Conservation (phyloP, 179 eudicot species). For the Patellifolia procumbens region DNA sequence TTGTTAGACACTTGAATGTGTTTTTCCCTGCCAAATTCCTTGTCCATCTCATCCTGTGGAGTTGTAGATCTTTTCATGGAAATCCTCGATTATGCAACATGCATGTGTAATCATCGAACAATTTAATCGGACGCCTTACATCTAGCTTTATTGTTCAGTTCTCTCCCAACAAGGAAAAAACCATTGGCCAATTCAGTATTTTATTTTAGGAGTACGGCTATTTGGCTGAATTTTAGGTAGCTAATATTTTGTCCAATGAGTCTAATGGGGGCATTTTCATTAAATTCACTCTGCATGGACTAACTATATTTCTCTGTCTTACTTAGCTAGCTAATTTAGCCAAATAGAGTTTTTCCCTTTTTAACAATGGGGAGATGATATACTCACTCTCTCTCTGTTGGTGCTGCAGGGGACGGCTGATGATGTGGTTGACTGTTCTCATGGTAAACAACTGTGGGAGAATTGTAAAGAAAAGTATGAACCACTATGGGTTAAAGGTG, state of each 20-base stretch:
- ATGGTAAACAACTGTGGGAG: constrained; percentile 92
- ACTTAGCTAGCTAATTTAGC: too few species aligned
- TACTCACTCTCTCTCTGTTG: not conserved
- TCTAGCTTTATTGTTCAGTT: not conserved
- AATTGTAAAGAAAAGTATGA: constrained; percentile 85
- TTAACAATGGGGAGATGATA: not conserved
- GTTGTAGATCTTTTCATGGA: too few species aligned
- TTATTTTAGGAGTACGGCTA: too few species aligned
- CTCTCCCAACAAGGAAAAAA: not conserved
- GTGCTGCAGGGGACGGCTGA: constrained; percentile 79
- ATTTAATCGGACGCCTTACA: not conserved
- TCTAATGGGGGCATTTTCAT: too few species aligned
- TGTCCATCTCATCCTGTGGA: too few species aligned
- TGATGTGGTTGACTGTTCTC: constrained; percentile 88
- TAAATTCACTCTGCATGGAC: too few species aligned
- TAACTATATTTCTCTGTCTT: too few species aligned
- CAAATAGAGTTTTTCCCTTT: not conserved
- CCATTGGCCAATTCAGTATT: not conserved
- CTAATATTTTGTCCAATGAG: too few species aligned
- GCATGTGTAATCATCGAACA: not conserved
- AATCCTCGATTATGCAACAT: not conserved
- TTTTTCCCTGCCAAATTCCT: not conserved
- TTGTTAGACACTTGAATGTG: too few species aligned
- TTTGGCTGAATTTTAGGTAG: too few species aligned
- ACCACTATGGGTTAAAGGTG: constrained; percentile 86